Base-by-base conservation (phyloP, 306 rosid genomes). In the Sophora flavescens region DNA sequence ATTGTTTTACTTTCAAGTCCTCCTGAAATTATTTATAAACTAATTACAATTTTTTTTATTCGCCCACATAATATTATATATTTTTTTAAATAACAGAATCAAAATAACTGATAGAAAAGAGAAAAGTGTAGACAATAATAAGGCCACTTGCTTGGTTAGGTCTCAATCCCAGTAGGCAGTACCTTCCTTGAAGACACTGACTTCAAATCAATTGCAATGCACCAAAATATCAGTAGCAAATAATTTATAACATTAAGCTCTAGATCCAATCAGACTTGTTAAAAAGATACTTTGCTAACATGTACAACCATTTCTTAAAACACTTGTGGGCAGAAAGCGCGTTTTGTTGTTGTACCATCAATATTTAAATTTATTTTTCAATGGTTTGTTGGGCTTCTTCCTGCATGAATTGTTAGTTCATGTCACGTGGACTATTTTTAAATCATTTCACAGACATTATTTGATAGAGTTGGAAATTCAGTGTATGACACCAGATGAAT, bases 301-400 rank as follows among this genome's bases (percentile, higher is more conserved):
- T 10, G 50, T 44, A 59, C 45, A 48, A n/a, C 71, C 47, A 38
- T 64, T 63, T 68, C 9, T 44, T 14, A 33, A 65, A 35, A 74
- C 79, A 38, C 17, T 8, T 3, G 39, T 68, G 48, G 14, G 16
- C 77, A 68, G 88, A 86, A 84, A 86, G 82, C 89, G 87, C 90
- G 95, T 88, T 80, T 68, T 77, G 45, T 62, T 76, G 87, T 22
- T 70, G 83, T 74, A 70, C 83, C 62, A 38, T 32, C 56, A 8
- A 53, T 67, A 18, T 44, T 71, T 58, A 14, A 70, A 4, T 14
- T 51, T 53, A 56, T 26, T 64, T 52, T 56, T 68, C 33, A 8
- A 44, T 35, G 32, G 41, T 60, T 50, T 69, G 65, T 76, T 67
- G 38, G 36, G 54, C 57, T 75, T 63, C 50, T 33, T 71, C 72